Conservation (phyloP, 2,329 filamentous ascomycete genomes). For the Zymoseptoria pseudotritici region DNA sequence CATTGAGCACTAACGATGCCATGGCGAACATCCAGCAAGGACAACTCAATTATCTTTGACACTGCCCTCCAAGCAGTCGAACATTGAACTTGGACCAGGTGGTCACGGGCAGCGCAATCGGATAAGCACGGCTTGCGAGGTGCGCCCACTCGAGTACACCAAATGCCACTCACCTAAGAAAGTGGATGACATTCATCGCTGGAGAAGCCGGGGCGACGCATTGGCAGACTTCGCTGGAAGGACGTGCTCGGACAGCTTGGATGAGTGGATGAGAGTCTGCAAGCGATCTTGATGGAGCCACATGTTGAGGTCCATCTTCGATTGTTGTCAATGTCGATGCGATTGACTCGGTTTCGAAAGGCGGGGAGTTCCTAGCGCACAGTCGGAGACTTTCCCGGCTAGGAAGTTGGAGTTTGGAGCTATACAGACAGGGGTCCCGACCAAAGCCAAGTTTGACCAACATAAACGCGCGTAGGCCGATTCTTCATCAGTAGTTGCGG, state of each 20-base stretch:
- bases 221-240: too few species aligned
- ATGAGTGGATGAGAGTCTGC: not conserved
- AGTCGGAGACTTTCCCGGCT: not conserved
- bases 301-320: not conserved
- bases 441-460: not conserved
- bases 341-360: not conserved
- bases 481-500: not conserved
- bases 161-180: too few species aligned
- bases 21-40: too few species aligned
- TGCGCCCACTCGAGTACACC: too few species aligned
- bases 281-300: not conserved
- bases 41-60: too few species aligned
- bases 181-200: too few species aligned
- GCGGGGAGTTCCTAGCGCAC: not conserved
- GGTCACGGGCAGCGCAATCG: too few species aligned
- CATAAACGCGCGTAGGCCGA: not conserved
- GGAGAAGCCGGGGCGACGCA: too few species aligned
- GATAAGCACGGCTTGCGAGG: too few species aligned
- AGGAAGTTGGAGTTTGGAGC: not conserved
- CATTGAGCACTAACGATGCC: too few species aligned
- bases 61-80: too few species aligned
- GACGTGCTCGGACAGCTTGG: not conserved
- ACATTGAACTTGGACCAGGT: too few species aligned
- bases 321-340: not conserved
- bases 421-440: not conserved